Percentiles rank a stretch among this genome's conserved stretches.
Conservation (phyloP, 192 early-diverging fungal genomes). For the Fimicolochytrium jonesii region DNA sequence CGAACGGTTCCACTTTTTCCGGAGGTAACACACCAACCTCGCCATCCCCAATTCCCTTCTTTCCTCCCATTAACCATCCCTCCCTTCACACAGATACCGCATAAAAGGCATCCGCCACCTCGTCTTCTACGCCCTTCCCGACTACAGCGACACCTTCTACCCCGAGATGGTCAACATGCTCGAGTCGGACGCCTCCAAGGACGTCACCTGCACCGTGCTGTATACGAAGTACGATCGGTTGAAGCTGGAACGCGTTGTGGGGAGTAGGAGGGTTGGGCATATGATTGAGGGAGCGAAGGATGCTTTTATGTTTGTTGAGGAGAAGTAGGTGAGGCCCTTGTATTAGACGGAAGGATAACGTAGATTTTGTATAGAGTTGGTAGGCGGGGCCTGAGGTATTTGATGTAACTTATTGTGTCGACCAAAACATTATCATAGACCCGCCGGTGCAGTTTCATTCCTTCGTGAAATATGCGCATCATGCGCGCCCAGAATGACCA, state of each 20-base stretch:
- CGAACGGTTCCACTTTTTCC: slow-evolving; percentile 96
- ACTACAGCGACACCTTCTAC: slow-evolving; percentile 81
- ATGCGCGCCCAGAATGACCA: too few species aligned
- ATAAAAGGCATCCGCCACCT: slow-evolving; percentile 81
- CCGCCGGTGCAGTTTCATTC: too few species aligned
- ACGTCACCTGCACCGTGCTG: slow-evolving; percentile 38
- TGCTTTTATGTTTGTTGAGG: slow-evolving; percentile 50
- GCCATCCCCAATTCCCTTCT: too few species aligned
- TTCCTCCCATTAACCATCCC: slow-evolving; percentile 7
- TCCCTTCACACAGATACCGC: slow-evolving; percentile 49
- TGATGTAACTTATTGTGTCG: too few species aligned
- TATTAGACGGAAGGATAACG: too few species aligned
- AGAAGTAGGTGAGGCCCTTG: too few species aligned
- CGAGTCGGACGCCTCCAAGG: slow-evolving; percentile 45
- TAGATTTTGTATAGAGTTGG: too few species aligned
- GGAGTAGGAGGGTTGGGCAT: slow-evolving; percentile 63
- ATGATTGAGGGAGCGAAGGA: slow-evolving; percentile 55
- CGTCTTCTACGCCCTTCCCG: slow-evolving; percentile 87
- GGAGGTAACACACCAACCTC: slow-evolving; percentile 43
- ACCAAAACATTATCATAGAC: too few species aligned
- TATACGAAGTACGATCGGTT: slow-evolving; percentile 72
- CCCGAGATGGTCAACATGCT: slow-evolving; percentile 82
- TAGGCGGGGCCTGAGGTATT: too few species aligned
- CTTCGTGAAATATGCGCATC: too few species aligned
- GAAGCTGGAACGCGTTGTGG: slow-evolving; percentile 86